Conservation (phyloP, 139 green algal species). For the Diplosphaera chodatii region DNA sequence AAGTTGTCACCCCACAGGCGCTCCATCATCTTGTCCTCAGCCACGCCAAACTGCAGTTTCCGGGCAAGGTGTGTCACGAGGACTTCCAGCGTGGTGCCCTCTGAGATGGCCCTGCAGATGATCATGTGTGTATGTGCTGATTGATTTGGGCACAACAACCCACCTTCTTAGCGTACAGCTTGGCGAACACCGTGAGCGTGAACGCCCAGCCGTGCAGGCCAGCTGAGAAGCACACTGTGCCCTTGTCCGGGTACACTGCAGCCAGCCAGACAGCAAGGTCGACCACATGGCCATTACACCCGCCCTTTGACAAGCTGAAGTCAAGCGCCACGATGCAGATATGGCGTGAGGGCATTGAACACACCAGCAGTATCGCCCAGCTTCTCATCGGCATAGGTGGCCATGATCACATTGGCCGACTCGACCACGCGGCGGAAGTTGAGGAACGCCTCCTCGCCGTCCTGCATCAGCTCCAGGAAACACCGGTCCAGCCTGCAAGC, state of each 20-base stretch:
- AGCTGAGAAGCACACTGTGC: conserved; percentile 96
- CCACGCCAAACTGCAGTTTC: conserved; percentile 81
- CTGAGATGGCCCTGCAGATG: too few species aligned
- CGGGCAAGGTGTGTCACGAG: background rate
- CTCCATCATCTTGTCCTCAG: conserved; percentile 87
- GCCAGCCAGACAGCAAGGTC: too few species aligned
- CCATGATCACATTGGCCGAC: conserved; percentile 98
- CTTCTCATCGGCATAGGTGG: conserved; percentile 93
- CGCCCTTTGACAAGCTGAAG: too few species aligned
- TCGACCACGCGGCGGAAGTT: conserved; percentile 95
- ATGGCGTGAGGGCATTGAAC: too few species aligned
- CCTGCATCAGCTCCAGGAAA: conserved; percentile 96
- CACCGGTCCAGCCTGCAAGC: conserved; percentile 94
- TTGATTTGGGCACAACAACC: conserved; percentile 27
- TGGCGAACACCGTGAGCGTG: conserved; percentile 95
- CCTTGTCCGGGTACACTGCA: conserved; percentile 90
- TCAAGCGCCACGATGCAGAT: too few species aligned
- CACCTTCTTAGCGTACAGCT: conserved; percentile 98
- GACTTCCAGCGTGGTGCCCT: too few species aligned
- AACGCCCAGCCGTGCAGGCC: conserved; percentile 99
- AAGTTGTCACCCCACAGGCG: conserved; percentile 98
- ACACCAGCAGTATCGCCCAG: conserved; percentile 79
- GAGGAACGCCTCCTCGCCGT: conserved; percentile 92
- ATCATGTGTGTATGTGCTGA: too few species aligned
- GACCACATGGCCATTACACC: too few species aligned